Evolutionary conservation across 1,284 basidiomycete species (phyloP).

Genomic region (Trichosporon ovoides): DNA sequence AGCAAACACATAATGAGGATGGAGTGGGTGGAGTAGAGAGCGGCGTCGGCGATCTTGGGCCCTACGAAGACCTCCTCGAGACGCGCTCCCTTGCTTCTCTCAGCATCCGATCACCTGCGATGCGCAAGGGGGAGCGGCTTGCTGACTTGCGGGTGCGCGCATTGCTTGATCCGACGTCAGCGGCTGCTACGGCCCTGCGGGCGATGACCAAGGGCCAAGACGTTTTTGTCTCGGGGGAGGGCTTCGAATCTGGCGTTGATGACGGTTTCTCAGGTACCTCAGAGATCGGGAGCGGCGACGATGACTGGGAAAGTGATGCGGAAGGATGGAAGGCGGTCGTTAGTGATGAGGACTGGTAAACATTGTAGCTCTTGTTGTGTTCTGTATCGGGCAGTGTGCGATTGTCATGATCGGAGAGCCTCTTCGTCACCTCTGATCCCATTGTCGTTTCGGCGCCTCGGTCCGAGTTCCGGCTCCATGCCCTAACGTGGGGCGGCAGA

Average conservation of each 20-base stretch:
- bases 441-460: no score
- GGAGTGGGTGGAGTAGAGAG: neutral
- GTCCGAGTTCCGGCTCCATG: no score
- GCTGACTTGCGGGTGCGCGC: constrained; percentile 35
- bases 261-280: neutral
- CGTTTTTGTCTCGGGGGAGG: constrained; percentile 29
- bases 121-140: constrained; percentile 15
- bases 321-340: constrained; percentile 29
- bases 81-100: constrained; percentile 10
- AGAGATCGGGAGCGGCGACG: constrained; percentile 20
- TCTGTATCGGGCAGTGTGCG: neutral
- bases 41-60: neutral
- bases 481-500: no score
- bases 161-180: constrained; percentile 31
- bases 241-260: constrained; percentile 9
- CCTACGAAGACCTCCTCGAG: constrained; percentile 8
- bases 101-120: constrained; percentile 27
- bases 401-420: no score
- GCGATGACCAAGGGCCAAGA: constrained; percentile 37
- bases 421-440: no score
- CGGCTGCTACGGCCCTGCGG: constrained; percentile 25
- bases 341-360: constrained; percentile 25
- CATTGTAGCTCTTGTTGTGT: no score
- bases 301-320: constrained; percentile 34
- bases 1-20: neutral